Evolutionary conservation across 306 rosid species (phyloP).

Genomic region (Cucumis hystrix): DNA sequence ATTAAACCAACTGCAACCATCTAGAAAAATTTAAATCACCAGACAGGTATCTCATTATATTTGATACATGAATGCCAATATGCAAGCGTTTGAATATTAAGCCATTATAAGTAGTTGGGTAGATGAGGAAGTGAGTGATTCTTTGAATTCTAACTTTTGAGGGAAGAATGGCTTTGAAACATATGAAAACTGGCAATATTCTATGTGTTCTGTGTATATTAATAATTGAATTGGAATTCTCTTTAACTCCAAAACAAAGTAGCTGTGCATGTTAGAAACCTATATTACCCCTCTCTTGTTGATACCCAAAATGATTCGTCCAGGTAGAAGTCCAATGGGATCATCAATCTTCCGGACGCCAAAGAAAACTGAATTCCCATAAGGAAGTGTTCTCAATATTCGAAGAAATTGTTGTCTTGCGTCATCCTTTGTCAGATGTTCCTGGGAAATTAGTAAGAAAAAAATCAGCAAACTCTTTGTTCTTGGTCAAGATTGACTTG

Average conservation of each 20-base stretch:
- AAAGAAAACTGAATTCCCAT: constrained; percentile 83
- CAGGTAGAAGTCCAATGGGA: constrained; percentile 93
- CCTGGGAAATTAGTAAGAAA: constrained; percentile 26
- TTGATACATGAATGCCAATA: not conserved
- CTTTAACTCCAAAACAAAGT: not conserved
- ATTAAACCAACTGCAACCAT: not conserved
- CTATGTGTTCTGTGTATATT: not conserved
- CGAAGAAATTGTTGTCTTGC: constrained; percentile 90
- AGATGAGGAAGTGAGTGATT: not conserved
- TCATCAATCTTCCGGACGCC: constrained; percentile 88
- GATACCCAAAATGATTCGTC: constrained; percentile 82
- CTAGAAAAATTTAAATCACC: not conserved
- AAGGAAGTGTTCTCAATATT: constrained; percentile 74
- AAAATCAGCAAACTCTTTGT: not conserved
- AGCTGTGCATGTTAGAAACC: not conserved
- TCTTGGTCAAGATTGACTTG: not conserved
- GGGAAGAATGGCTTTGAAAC: not conserved
- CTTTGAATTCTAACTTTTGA: not conserved
- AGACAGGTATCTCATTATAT: not conserved
- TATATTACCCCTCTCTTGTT: constrained; percentile 86
- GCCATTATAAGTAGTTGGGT: not conserved
- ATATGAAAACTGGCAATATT: not conserved
- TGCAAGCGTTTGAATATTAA: not conserved
- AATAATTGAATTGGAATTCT: not conserved
- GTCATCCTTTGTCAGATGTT: constrained; percentile 71